phyloP scores from a whole-genome alignment of 331 rosid species.

The Cydonia oblonga region DNA sequence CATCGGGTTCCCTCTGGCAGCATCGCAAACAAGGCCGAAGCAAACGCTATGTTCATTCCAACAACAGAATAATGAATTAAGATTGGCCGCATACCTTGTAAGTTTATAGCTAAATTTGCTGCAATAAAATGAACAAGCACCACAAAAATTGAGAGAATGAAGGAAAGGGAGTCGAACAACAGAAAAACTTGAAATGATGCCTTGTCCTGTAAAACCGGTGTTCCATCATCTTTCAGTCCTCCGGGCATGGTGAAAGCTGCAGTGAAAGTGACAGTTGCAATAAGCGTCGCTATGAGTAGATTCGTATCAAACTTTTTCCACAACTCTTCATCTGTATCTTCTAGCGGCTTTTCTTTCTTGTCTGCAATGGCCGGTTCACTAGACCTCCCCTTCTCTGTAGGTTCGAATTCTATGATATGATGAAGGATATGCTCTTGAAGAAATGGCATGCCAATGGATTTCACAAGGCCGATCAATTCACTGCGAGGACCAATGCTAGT shows the following conservation, averaged over 20 bases:
- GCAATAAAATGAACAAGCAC: neutral
- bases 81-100: neutral
- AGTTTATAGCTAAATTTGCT: neutral
- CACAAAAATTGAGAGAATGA: neutral
- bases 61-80: neutral
- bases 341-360: neutral
- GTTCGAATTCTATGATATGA: neutral
- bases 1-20: neutral
- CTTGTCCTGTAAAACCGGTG: neutral
- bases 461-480: no score
- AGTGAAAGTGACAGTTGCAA: neutral
- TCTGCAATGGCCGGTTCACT: neutral
- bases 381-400: neutral
- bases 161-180: neutral
- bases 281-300: neutral
- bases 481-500: no score
- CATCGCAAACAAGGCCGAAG: neutral
- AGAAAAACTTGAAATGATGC: neutral
- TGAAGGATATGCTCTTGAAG: neutral
- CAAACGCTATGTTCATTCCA: neutral
- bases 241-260: neutral
- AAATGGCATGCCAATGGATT: neutral
- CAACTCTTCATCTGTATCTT: neutral
- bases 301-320: neutral
- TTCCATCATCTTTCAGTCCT: neutral